Evolutionary conservation across 345 rosid species (phyloP).

Genomic region (Arabis alpina): DNA sequence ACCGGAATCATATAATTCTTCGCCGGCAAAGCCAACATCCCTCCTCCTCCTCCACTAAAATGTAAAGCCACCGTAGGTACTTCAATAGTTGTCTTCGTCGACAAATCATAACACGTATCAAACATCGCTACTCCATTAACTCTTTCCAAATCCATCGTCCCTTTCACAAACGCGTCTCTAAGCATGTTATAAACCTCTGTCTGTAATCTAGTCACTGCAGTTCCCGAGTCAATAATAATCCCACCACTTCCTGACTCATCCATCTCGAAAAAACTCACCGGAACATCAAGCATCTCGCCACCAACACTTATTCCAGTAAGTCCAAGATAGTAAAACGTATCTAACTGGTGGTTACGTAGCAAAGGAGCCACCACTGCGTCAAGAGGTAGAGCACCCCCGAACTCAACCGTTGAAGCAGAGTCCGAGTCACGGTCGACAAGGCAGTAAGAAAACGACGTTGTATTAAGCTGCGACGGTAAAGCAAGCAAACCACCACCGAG

Average conservation of each 20-base stretch:
- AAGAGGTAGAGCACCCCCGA: slow-evolving; percentile 46
- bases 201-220: slow-evolving; percentile 80
- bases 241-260: slow-evolving; percentile 80
- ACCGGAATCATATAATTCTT: slow-evolving; percentile 89
- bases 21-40: slow-evolving; percentile 65
- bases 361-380: slow-evolving; percentile 69
- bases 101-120: slow-evolving; percentile 85
- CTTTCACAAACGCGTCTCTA: slow-evolving; percentile 63
- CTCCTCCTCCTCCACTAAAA: slow-evolving; percentile 61
- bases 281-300: slow-evolving; percentile 56
- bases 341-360: slow-evolving; percentile 65
- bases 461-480: slow-evolving; percentile 75
- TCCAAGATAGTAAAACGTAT: slow-evolving; percentile 76
- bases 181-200: slow-evolving; percentile 56
- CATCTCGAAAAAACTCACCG: slow-evolving; percentile 60
- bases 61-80: slow-evolving; percentile 79
- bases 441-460: slow-evolving; percentile 72
- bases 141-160: slow-evolving; percentile 51
- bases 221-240: slow-evolving; percentile 85
- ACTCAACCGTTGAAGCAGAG: slow-evolving; percentile 74
- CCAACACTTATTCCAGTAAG: slow-evolving; percentile 78
- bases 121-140: slow-evolving; percentile 61
- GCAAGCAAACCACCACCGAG: slow-evolving; percentile 88
- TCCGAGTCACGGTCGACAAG: slow-evolving; percentile 94
- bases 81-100: slow-evolving; percentile 60